Evolutionary conservation across 768 basidiomycete genomes (phyloP).

Genomic region (Terana coerulea): DNA sequence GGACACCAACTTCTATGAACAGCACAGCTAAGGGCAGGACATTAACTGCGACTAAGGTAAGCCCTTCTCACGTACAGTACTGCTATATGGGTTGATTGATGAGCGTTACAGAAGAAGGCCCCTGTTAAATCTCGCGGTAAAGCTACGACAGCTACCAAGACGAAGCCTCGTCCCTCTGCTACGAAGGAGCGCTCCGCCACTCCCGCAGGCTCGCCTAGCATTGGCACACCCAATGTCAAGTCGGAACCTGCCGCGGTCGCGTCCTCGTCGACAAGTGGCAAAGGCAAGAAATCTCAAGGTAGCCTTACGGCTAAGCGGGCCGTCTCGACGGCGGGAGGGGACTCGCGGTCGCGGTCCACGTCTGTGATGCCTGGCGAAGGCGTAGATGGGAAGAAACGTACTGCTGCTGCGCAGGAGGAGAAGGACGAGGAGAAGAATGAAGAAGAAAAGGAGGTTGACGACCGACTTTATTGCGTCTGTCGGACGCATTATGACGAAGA

Average conservation of each 20-base stretch:
- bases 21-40: too few species aligned
- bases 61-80: too few species aligned
- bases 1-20: not conserved
- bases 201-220: constrained; percentile 8
- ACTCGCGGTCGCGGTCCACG: constrained; percentile 61
- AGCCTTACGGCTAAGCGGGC: constrained; percentile 23
- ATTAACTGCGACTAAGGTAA: too few species aligned
- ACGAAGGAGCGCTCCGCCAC: constrained; percentile 19
- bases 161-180: constrained; percentile 20
- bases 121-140: constrained; percentile 17
- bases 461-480: constrained; percentile 86
- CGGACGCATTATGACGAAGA: constrained; percentile 86
- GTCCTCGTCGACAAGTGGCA: constrained; percentile 12
- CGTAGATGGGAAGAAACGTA: constrained; percentile 43
- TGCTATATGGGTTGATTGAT: too few species aligned
- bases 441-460: constrained; percentile 42
- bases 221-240: constrained; percentile 6
- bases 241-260: constrained; percentile 2
- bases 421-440: constrained; percentile 37
- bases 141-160: constrained; percentile 20
- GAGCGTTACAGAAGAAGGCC: constrained; percentile 20
- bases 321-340: constrained; percentile 19
- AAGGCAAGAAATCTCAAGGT: constrained; percentile 26
- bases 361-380: constrained; percentile 60
- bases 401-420: not conserved